Conservation (phyloP, 495 filamentous ascomycete genomes). For the Daldinia decipiens region DNA sequence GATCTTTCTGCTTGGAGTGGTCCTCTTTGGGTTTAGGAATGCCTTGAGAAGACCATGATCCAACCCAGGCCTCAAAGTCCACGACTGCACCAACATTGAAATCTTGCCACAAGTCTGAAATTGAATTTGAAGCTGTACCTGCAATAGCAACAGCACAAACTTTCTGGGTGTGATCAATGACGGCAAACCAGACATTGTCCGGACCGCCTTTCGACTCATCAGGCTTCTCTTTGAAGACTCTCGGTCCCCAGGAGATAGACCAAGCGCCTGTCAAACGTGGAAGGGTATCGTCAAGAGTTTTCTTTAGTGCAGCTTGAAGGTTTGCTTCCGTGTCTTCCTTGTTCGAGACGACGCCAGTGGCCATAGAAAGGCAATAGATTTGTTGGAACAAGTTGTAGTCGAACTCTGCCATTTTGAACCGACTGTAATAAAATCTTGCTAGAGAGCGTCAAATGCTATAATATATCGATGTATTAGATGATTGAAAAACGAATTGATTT, state of each 20-base stretch:
- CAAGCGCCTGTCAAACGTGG: not conserved
- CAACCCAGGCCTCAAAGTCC: constrained; percentile 1
- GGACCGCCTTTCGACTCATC: not conserved
- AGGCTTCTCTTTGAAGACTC: constrained; percentile 3
- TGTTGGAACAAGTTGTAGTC: constrained; percentile 1
- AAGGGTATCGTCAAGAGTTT: not conserved
- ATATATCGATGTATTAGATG: too few relatives aligned
- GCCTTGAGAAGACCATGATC: not conserved
- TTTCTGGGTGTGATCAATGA: not conserved
- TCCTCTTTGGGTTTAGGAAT: not conserved
- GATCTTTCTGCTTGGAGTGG: not conserved
- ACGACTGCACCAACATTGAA: not conserved
- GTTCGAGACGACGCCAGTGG: not conserved
- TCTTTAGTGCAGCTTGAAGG: not conserved
- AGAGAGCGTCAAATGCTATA: too few relatives aligned
- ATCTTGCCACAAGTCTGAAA: not conserved
- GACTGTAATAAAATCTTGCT: not conserved
- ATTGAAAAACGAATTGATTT: too few relatives aligned
- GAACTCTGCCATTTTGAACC: not conserved
- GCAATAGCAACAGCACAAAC: constrained; percentile 3
- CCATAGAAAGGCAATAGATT: constrained; percentile 5
- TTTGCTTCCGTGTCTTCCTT: not conserved
- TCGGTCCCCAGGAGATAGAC: not conserved
- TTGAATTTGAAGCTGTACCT: not conserved
- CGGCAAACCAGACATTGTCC: constrained; percentile 4